Evolutionary conservation across 106 monocot genomes (phyloP).

Genomic region (Apostasia shenzhenica): DNA sequence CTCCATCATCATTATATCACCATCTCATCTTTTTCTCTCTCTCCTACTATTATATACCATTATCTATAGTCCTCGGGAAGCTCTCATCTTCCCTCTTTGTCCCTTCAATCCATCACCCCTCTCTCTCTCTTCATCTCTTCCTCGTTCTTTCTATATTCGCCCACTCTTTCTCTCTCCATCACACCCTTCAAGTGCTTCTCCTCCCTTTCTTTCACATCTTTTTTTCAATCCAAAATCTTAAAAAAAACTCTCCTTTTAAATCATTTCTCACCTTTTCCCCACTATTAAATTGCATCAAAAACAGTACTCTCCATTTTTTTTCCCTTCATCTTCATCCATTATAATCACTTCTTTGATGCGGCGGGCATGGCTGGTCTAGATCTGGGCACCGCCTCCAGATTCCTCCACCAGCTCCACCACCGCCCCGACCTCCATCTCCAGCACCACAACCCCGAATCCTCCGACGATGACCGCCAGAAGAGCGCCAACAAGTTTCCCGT

Average conservation of each 20-base stretch:
- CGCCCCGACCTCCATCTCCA: not conserved
- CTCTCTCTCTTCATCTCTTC: not conserved
- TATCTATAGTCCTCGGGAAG: not conserved
- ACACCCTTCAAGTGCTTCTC: not conserved
- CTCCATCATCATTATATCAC: not conserved
- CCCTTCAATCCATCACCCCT: not conserved
- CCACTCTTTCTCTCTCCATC: not conserved
- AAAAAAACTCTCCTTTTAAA: not conserved
- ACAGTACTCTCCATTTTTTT: not conserved
- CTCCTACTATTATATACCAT: not conserved
- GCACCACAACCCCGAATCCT: not conserved
- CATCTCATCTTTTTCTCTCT: conserved; percentile 1
- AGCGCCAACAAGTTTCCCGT: not conserved
- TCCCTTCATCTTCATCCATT: not conserved
- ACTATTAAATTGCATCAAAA: too few species aligned
- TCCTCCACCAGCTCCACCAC: conserved; percentile 6
- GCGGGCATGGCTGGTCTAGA: conserved; percentile 10
- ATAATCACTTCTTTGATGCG: not conserved
- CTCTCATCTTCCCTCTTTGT: conserved; percentile 1
- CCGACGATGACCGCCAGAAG: not conserved
- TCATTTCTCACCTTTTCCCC: too few species aligned
- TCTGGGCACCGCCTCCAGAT: conserved; percentile 7
- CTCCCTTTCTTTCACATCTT: not conserved
- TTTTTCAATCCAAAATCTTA: not conserved
- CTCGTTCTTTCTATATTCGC: conserved; percentile 6